Conservation (phyloP, 1,284 basidiomycete genomes). For the Ceratobasidium sp. region DNA sequence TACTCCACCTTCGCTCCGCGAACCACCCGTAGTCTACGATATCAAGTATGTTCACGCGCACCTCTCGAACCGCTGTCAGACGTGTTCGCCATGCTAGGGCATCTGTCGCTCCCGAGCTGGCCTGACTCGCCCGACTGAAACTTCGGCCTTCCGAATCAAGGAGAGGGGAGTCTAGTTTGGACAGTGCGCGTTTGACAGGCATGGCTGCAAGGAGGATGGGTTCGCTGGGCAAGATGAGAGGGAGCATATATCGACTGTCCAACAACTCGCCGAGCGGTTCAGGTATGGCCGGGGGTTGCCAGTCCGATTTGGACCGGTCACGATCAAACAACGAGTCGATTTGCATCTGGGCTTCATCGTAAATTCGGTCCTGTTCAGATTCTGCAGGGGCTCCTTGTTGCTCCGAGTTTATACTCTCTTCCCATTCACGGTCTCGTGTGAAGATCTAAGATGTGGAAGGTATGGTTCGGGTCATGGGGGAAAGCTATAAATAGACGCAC, state of each 20-base stretch:
- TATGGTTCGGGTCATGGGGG: too few species aligned
- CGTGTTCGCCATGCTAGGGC: conserved; percentile 36
- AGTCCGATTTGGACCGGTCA: conserved; percentile 71
- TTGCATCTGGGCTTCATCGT: conserved; percentile 62
- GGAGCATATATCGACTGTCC: conserved; percentile 93
- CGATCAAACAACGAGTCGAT: conserved; percentile 87
- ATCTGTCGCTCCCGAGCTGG: conserved; percentile 40
- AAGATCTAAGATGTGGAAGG: conserved; percentile 64
- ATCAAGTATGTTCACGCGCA: conserved; percentile 38
- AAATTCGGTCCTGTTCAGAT: conserved; percentile 48
- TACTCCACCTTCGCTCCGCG: conserved; percentile 40
- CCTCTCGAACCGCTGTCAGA: conserved; percentile 26
- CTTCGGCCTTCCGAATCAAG: conserved; percentile 39
- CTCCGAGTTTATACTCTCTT: conserved; percentile 64
- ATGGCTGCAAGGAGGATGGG: conserved; percentile 81
- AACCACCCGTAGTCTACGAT: conserved; percentile 44
- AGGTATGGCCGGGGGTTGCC: conserved; percentile 81
- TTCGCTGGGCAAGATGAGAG: conserved; percentile 84
- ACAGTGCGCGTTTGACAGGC: conserved; percentile 57
- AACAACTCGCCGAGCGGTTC: conserved; percentile 88
- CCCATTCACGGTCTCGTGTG: conserved; percentile 73
- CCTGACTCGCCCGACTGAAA: conserved; percentile 41
- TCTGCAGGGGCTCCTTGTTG: conserved; percentile 55
- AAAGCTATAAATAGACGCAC: conserved; percentile 57
- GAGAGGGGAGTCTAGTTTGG: conserved; percentile 29